Evolutionary conservation across 352 stramenopile species (phyloP).

Genomic region (Aphanomyces stellatus): DNA sequence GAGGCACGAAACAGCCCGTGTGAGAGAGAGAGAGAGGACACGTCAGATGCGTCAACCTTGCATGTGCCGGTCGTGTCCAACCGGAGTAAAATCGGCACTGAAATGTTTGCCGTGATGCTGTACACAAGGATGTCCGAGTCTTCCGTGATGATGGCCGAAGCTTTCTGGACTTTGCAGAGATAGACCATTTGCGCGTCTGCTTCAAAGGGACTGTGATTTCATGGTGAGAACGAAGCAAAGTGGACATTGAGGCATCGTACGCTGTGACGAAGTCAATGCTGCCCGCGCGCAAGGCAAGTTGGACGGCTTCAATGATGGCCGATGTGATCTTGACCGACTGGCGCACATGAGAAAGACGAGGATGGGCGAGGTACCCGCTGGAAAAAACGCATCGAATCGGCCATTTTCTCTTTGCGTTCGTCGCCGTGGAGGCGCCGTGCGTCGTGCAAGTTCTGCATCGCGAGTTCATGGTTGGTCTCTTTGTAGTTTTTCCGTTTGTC

Average conservation of each 20-base stretch:
- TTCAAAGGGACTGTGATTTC: slow-evolving; percentile 36
- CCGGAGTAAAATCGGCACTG: slow-evolving; percentile 55
- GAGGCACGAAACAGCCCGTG: background rate
- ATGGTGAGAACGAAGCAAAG: background rate
- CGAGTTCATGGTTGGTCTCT: slow-evolving; percentile 44
- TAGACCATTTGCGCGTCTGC: slow-evolving; percentile 74
- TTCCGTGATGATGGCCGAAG: slow-evolving; percentile 65
- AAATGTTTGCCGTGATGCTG: slow-evolving; percentile 43
- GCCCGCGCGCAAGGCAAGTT: slow-evolving; percentile 36
- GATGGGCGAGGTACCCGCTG: slow-evolving; percentile 27
- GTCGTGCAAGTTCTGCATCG: slow-evolving; percentile 40
- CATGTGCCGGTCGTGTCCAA: slow-evolving; percentile 51
- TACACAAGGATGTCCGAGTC: slow-evolving; percentile 77
- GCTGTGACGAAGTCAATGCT: slow-evolving; percentile 54
- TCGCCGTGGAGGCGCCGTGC: slow-evolving; percentile 37
- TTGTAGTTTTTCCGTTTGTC: slow-evolving; percentile 49
- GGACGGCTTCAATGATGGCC: slow-evolving; percentile 47
- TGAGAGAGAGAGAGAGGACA: no score
- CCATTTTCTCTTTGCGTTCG: slow-evolving; percentile 42
- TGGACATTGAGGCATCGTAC: background rate
- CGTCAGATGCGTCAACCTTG: slow-evolving; percentile 26
- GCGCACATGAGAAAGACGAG: background rate
- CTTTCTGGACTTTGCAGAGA: slow-evolving; percentile 54
- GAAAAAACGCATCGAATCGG: slow-evolving; percentile 49
- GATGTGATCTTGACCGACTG: slow-evolving; percentile 61